Percentiles rank a stretch among this genome's conserved stretches.
These are phyloP conservation scores for Poa pratensis DNA, from an alignment of 176 grass and related monocot genomes.

Conservation along the genomic window DNA sequence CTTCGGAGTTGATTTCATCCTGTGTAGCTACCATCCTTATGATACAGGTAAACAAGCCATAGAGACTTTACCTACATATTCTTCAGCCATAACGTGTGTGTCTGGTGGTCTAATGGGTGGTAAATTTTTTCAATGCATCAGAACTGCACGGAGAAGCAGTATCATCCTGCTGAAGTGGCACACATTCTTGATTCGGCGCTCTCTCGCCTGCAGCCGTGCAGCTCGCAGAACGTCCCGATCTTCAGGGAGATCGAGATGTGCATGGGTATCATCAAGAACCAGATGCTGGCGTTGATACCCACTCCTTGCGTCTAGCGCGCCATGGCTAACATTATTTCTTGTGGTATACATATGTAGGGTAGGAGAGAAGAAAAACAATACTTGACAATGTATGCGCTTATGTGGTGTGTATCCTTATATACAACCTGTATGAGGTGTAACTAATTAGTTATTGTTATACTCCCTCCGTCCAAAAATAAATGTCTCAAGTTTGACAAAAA, in stretches of 20 bases:
- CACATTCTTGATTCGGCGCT: conserved; percentile 84
- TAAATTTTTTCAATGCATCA: conserved; percentile 41
- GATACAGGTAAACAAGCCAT: conserved; percentile 75
- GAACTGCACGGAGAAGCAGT: conserved; percentile 93
- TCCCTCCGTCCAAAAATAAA: too few relatives aligned
- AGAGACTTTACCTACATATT: not conserved
- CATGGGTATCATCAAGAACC: conserved; percentile 90
- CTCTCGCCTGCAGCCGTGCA: conserved; percentile 73
- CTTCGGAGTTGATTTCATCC: conserved; percentile 81
- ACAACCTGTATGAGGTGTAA: conserved; percentile 10
- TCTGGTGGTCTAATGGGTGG: conserved; percentile 10
- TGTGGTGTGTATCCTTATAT: conserved; percentile 8
- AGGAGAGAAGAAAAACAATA: not conserved
- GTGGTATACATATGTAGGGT: conserved; percentile 27
- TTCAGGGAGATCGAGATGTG: conserved; percentile 87
- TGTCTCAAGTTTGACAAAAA: too few relatives aligned
- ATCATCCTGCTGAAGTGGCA: conserved; percentile 82
- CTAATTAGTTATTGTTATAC: conserved; percentile 4
- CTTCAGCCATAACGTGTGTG: not conserved
- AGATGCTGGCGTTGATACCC: conserved; percentile 87
- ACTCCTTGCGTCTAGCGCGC: conserved; percentile 51
- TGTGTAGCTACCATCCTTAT: conserved; percentile 83
- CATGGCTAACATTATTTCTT: not conserved
- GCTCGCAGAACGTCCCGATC: conserved; percentile 64
- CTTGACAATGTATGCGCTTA: not conserved